phyloP scores from a whole-genome alignment of 495 filamentous ascomycete genomes.

The Venustampulla echinocandica region DNA sequence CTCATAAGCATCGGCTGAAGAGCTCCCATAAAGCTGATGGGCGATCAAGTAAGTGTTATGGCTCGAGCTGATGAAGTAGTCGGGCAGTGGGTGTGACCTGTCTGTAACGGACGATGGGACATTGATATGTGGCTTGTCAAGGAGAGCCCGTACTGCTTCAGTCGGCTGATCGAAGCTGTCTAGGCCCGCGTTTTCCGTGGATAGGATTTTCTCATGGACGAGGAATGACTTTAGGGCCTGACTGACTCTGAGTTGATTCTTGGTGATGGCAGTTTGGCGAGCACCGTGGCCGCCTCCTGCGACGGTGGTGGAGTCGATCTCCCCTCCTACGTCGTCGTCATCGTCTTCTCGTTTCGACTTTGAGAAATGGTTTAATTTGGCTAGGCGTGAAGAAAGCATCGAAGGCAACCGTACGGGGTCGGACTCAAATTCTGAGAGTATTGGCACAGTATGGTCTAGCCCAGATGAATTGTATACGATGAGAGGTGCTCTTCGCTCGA shows the following conservation, averaged over 20 bases:
- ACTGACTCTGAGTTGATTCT: slow-evolving; percentile 37
- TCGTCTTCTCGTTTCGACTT: slow-evolving; percentile 21
- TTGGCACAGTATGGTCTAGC: too few species aligned
- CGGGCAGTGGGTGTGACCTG: slow-evolving; percentile 38
- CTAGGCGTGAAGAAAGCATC: slow-evolving; percentile 23
- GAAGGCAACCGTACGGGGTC: too few species aligned
- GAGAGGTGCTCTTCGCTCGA: too few species aligned
- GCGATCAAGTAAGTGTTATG: slow-evolving; percentile 46
- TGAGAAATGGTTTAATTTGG: slow-evolving; percentile 28
- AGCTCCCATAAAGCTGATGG: slow-evolving; percentile 42
- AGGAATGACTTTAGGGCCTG: slow-evolving; percentile 38
- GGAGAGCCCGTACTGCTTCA: slow-evolving; percentile 27
- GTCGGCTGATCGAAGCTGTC: slow-evolving; percentile 24
- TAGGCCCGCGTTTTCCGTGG: slow-evolving; percentile 26
- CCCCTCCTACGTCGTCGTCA: slow-evolving; percentile 43
- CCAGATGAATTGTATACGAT: too few species aligned
- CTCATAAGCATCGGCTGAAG: slow-evolving; percentile 39
- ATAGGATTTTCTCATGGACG: slow-evolving; percentile 28
- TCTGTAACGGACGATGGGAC: slow-evolving; percentile 35
- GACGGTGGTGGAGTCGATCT: slow-evolving; percentile 33
- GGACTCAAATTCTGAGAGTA: too few species aligned
- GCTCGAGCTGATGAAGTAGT: slow-evolving; percentile 45
- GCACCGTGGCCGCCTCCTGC: slow-evolving; percentile 41
- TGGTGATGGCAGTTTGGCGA: slow-evolving; percentile 29
- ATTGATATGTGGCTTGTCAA: slow-evolving; percentile 36